Evolutionary conservation across 2,329 filamentous ascomycete genomes (phyloP).

Genomic region (Cryphonectria parasitica): DNA sequence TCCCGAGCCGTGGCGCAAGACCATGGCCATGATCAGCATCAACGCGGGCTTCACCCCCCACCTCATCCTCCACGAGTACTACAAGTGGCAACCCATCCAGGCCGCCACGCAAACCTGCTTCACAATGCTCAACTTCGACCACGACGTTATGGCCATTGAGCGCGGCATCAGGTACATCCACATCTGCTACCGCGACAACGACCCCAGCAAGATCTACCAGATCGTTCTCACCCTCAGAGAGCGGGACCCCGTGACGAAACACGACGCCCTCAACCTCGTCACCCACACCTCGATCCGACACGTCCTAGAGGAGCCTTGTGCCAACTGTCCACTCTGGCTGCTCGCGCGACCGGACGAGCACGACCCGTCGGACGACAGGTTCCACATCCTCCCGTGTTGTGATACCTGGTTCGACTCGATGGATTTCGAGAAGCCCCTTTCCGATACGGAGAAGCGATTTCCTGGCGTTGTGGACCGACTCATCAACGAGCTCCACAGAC

Average conservation of each 20-base stretch:
- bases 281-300: conserved; percentile 27
- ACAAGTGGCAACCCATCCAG: conserved; percentile 14
- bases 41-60: conserved; percentile 24
- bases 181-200: conserved; percentile 24
- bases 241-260: conserved; percentile 5
- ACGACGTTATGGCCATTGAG: conserved; percentile 3
- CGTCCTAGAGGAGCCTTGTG: conserved; percentile 23
- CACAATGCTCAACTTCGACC: conserved; percentile 24
- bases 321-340: conserved; percentile 28
- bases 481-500: conserved; percentile 11
- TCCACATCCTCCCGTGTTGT: conserved; percentile 26
- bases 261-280: conserved; percentile 17
- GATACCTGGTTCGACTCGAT: conserved; percentile 19
- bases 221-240: conserved; percentile 22
- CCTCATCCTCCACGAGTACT: conserved; percentile 22
- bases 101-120: neutral
- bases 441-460: conserved; percentile 22
- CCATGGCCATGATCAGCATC: conserved; percentile 27
- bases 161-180: conserved; percentile 20
- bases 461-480: conserved; percentile 21
- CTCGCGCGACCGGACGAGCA: conserved; percentile 2
- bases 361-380: neutral
- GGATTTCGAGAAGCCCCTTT: conserved; percentile 21
- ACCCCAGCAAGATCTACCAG: conserved; percentile 21
- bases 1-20: conserved; percentile 23